Evolutionary conservation across 164 flowering plant species (phyloP).

Genomic region (Malania oleifera): DNA sequence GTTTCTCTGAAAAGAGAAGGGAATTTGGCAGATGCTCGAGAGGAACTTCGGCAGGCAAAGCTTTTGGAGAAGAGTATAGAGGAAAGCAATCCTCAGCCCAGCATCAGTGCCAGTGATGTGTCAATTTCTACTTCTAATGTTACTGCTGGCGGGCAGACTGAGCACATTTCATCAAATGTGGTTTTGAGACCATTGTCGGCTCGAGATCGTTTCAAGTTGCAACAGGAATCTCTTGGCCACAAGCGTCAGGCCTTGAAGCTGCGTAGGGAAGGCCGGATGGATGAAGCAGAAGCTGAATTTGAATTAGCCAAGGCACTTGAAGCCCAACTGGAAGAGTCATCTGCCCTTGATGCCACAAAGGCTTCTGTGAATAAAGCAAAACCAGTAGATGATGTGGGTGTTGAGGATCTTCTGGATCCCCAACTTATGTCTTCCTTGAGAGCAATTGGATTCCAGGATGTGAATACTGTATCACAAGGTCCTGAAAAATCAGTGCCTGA

Average conservation of each 20-base stretch:
- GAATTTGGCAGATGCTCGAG: conserved; percentile 69
- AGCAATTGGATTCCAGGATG: conserved; percentile 61
- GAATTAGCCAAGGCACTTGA: conserved; percentile 85
- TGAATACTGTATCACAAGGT: conserved; percentile 16
- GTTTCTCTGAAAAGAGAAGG: conserved; percentile 76
- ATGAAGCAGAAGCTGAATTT: conserved; percentile 82
- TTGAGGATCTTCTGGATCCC: conserved; percentile 92
- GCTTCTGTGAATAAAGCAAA: conserved; percentile 21
- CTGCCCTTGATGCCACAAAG: conserved; percentile 21
- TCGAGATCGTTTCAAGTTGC: conserved; percentile 87
- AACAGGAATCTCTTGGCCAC: conserved; percentile 81
- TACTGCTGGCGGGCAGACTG: conserved; percentile 24
- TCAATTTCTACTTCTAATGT: conserved; percentile 21
- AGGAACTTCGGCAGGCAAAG: conserved; percentile 64
- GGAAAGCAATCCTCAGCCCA: conserved; percentile 23
- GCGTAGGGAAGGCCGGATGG: conserved; percentile 72
- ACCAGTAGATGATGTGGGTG: conserved; percentile 36
- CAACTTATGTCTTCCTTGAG: conserved; percentile 79
- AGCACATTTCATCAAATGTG: conserved; percentile 21
- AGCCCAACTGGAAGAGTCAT: conserved; percentile 55
- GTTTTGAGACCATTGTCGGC: conserved; percentile 57
- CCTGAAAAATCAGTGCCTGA: conserved; percentile 27
- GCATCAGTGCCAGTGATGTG: conserved; percentile 10
- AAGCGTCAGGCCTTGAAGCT: conserved; percentile 84
- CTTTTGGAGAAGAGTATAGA: conserved; percentile 53